Evolutionary conservation across 129 eudicot genomes (phyloP), one percentile per base, ranked within the genome.

Genomic region (Silybum marianum): DNA sequence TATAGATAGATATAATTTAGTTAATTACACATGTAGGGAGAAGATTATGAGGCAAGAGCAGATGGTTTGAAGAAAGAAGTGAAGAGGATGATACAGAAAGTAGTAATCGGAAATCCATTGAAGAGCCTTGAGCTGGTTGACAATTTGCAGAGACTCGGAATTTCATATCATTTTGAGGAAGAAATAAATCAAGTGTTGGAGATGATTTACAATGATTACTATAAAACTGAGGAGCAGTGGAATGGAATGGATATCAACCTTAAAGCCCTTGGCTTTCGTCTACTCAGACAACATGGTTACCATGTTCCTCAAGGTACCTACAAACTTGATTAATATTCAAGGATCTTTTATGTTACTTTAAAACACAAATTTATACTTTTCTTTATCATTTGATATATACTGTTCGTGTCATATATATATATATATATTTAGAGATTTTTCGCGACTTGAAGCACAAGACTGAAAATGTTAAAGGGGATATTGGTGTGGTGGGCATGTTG

Each of bases 181-280:
- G 58, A 46, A 46, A 46, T 46, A 12, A 46, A 3, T 46, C 58
- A 46, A 10, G 58, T 46, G 4, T 46, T 46, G 16, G 16, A 46
- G 16, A 24, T 18, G 46, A 25, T 75, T 23, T 75, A 75, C 36
- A 1, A 23, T 18, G 21, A 75, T 51, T 3, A 39, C 32, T 38
- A 6, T 24, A 25, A 46, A 24, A 39, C 7, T 39, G 18, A 24
- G 12, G 44, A 75, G 3, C 18, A 51, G 1, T 46, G n/a, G 58
- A 46, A 46, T 46, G 58, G 58, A 46, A 46, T 46, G 58, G 70
- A 75, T 51, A 24, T 75, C 34, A 48, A 51, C 62, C 42, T 11
- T 51, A 75, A 22, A 54, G 79, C 79, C 9, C 79, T 75, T 25
- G 22, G 36, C 60, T 75, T 75, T 51, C 63, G 79, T 16, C 69